These are phyloP conservation scores for Cercospora beticola DNA, from an alignment of 2,329 filamentous ascomycete genomes.

Conservation along the genomic window DNA sequence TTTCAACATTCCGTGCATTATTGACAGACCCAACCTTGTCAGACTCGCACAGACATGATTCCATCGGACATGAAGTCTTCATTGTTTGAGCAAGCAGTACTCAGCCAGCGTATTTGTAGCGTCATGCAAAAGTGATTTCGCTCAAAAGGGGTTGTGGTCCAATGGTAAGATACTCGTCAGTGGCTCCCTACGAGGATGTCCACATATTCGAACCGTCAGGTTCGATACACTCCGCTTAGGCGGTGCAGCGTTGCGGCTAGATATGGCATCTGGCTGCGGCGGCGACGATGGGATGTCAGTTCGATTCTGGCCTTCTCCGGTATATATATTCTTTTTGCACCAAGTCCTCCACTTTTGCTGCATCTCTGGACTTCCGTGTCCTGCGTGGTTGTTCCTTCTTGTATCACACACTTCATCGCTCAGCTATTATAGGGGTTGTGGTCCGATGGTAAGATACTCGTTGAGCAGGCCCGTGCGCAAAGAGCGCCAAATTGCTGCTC, in stretches of 20 bases:
- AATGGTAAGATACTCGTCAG: background rate
- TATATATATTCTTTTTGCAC: background rate
- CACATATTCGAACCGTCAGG: background rate
- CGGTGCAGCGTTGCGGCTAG: background rate
- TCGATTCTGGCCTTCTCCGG: background rate
- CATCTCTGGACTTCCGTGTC: no score
- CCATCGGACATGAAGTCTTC: no score
- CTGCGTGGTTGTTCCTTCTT: no score
- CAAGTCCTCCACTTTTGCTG: no score
- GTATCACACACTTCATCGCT: no score
- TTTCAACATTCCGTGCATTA: background rate
- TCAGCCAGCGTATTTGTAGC: background rate
- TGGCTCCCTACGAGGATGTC: background rate
- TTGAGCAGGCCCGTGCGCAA: no score
- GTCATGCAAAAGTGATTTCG: background rate
- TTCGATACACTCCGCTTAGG: background rate
- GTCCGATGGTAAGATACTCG: background rate
- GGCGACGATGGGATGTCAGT: background rate
- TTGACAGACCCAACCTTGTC: background rate
- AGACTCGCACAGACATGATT: background rate
- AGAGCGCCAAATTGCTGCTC: no score
- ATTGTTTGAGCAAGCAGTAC: no score
- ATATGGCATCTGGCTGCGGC: background rate
- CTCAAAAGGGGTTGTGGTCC: background rate
- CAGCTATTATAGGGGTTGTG: no score